phyloP scores from a whole-genome alignment of 2,329 filamentous ascomycete genomes.

The Aspergillus transmontanensis region DNA sequence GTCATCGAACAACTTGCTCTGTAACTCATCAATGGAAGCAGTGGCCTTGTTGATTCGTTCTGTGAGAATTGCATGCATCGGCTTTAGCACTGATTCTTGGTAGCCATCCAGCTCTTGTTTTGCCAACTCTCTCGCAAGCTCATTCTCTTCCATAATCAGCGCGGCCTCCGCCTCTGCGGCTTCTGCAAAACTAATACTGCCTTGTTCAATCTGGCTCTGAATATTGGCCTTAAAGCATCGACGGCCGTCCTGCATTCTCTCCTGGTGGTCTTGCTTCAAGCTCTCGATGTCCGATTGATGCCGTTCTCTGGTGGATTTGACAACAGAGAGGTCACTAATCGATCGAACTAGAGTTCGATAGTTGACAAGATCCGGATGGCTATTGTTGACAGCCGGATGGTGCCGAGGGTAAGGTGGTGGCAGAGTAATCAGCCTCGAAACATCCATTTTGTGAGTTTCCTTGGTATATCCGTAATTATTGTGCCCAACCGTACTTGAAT shows the following conservation, averaged over 20 bases:
- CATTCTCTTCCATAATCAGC: slow-evolving; percentile 69
- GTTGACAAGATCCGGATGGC: slow-evolving; percentile 81
- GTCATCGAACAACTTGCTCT: slow-evolving; percentile 71
- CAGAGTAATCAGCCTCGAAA: slow-evolving; percentile 88
- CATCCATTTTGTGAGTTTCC: slow-evolving; percentile 68
- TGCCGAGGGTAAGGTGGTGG: slow-evolving; percentile 93
- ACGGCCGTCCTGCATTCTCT: slow-evolving; percentile 61
- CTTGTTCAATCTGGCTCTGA: slow-evolving; percentile 74
- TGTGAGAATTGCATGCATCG: slow-evolving; percentile 77
- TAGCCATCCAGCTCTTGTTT: slow-evolving; percentile 84
- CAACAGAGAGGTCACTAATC: slow-evolving; percentile 72
- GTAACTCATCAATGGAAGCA: slow-evolving; percentile 74
- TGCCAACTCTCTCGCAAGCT: slow-evolving; percentile 69
- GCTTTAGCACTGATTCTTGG: slow-evolving; percentile 79
- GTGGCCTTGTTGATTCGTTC: slow-evolving; percentile 74
- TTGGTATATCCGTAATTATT: slow-evolving; percentile 19
- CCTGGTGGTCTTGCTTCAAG: slow-evolving; percentile 55
- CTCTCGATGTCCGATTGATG: slow-evolving; percentile 54
- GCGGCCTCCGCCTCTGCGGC: slow-evolving; percentile 80
- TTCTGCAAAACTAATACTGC: slow-evolving; percentile 79
- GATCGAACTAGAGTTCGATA: slow-evolving; percentile 74
- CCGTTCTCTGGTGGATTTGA: slow-evolving; percentile 65
- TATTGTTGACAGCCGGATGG: slow-evolving; percentile 94
- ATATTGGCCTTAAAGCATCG: slow-evolving; percentile 72
- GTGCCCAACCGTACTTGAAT: slow-evolving; percentile 18